These are phyloP conservation scores for Alternaria postmessia DNA, from an alignment of 2,329 filamentous ascomycete species.

Conservation along the genomic window DNA sequence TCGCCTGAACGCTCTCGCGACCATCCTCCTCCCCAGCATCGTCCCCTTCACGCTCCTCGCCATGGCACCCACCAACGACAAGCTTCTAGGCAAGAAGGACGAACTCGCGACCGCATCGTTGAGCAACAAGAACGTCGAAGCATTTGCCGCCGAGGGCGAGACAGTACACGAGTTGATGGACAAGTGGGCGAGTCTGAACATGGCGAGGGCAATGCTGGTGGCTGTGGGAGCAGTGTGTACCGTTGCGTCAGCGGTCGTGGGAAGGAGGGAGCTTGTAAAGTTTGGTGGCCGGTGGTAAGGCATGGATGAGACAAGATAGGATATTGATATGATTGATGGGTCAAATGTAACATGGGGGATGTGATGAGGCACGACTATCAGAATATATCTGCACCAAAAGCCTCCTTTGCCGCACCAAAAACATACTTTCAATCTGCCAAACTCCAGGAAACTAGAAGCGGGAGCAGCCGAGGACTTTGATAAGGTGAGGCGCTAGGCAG, in stretches of 20 bases:
- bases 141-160: constrained; percentile 52
- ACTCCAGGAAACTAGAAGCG: no score
- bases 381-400: neutral
- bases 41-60: constrained; percentile 62
- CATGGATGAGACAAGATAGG: constrained; percentile 17
- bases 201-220: constrained; percentile 53
- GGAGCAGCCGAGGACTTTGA: no score
- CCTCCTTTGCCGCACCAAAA: no score
- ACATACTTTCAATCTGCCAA: no score
- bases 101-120: constrained; percentile 49
- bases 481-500: no score
- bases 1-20: constrained; percentile 58
- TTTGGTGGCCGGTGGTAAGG: constrained; percentile 30
- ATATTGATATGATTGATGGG: neutral
- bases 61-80: constrained; percentile 59
- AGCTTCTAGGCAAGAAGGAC: constrained; percentile 57
- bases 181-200: constrained; percentile 63
- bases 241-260: constrained; percentile 34
- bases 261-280: constrained; percentile 35
- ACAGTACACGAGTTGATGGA: constrained; percentile 63
- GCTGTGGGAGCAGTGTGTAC: constrained; percentile 37
- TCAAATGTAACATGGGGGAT: no score
- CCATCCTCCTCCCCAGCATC: constrained; percentile 56
- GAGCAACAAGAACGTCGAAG: constrained; percentile 50
- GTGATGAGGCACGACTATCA: no score